A percentile compares a stretch with the other conserved stretches of the same genome.
phyloP scores from a whole-genome alignment of 306 rosid genomes.

The Prunus mume region DNA sequence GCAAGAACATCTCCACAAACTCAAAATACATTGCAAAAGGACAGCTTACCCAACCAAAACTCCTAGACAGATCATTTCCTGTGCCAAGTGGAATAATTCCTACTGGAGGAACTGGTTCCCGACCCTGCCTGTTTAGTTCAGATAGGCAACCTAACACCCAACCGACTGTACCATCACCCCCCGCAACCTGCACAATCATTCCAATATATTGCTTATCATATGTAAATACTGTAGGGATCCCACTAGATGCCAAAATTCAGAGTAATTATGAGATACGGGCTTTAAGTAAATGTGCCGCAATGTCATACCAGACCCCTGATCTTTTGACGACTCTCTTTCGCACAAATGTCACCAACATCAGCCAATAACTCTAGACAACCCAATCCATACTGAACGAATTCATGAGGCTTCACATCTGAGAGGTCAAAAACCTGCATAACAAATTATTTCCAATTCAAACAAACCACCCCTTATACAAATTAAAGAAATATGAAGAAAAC shows the following conservation, averaged over 20 bases:
- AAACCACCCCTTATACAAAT: neutral
- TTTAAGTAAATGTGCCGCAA: neutral
- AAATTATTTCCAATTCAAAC: constrained; percentile 14
- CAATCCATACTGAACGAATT: constrained; percentile 79
- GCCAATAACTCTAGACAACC: constrained; percentile 76
- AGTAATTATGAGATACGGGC: constrained; percentile 4
- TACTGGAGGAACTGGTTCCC: constrained; percentile 81
- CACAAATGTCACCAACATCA: constrained; percentile 64
- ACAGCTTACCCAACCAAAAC: constrained; percentile 86
- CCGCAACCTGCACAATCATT: constrained; percentile 83
- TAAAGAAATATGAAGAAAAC: neutral
- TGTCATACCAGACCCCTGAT: constrained; percentile 82
- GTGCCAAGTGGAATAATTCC: constrained; percentile 94
- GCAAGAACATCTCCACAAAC: constrained; percentile 15
- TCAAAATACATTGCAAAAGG: constrained; percentile 13
- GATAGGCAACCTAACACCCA: constrained; percentile 94
- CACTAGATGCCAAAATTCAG: constrained; percentile 2
- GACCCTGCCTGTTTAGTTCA: constrained; percentile 49
- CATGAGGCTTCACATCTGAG: constrained; percentile 87
- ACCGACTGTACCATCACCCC: constrained; percentile 99
- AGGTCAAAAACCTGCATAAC: constrained; percentile 76
- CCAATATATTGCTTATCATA: neutral
- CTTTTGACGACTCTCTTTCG: constrained; percentile 78
- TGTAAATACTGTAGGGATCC: neutral
- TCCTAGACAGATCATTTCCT: constrained; percentile 92